Evolutionary conservation across 2,329 filamentous ascomycete genomes (phyloP).

Genomic region (Penicillium sp.): DNA sequence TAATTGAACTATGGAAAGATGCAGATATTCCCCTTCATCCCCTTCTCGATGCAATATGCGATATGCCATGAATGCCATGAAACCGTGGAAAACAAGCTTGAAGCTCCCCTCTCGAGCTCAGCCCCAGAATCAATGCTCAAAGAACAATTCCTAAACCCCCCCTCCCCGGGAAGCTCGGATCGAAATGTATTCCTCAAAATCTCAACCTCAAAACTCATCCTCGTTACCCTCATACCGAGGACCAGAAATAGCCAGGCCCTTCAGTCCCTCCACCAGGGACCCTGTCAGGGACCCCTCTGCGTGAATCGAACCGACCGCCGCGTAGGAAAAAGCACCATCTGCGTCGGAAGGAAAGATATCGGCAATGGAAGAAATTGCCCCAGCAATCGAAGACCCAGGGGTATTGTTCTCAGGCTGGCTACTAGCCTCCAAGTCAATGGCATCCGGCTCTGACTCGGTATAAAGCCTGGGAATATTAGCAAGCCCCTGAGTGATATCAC

Average conservation of each 20-base stretch:
- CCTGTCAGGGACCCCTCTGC: not conserved
- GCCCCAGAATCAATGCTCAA: not conserved
- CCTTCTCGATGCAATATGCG: not conserved
- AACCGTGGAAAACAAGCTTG: not conserved
- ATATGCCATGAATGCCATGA: not conserved
- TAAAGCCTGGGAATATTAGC: not conserved
- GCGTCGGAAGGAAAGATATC: not conserved
- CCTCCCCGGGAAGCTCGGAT: too few relatives aligned
- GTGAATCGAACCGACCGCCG: not conserved
- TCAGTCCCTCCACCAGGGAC: not conserved
- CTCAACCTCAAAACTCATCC: not conserved
- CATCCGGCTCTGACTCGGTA: slow-evolving; percentile 15
- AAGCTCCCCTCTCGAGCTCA: not conserved
- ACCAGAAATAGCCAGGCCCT: not conserved
- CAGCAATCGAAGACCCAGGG: not conserved
- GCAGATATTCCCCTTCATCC: not conserved
- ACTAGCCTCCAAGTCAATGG: slow-evolving; percentile 17
- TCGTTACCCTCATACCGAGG: not conserved
- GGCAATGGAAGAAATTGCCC: not conserved
- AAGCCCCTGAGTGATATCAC: slow-evolving; percentile 41
- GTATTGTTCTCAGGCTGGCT: slow-evolving; percentile 6
- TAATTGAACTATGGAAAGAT: not conserved
- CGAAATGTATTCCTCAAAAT: not conserved
- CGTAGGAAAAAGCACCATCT: not conserved
- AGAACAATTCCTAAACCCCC: too few relatives aligned